phyloP scores from a whole-genome alignment of 2,329 filamentous ascomycete species.

The Pyrenophora seminiperda region DNA sequence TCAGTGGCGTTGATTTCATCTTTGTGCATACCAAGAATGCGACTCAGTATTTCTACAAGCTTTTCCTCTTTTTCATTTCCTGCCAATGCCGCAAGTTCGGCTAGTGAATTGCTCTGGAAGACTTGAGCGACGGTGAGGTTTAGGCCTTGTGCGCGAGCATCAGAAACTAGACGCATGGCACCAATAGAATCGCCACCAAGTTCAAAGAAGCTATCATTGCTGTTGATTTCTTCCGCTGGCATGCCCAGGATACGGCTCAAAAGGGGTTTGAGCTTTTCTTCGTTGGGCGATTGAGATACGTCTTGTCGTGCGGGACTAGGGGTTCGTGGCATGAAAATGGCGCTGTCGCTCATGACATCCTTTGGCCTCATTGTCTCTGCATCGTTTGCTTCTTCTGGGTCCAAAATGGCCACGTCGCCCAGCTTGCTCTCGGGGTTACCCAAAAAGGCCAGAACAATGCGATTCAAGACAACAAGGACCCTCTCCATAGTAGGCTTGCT shows the following conservation, averaged over 20 bases:
- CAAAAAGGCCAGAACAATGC: conserved; percentile 58
- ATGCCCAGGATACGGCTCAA: conserved; percentile 39
- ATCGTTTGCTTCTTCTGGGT: conserved; percentile 37
- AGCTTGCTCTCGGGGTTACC: conserved; percentile 44
- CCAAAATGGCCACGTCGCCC: conserved; percentile 36
- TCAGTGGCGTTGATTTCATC: conserved; percentile 46
- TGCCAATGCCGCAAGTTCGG: conserved; percentile 60
- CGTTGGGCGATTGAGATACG: conserved; percentile 25
- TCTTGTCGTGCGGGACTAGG: conserved; percentile 8
- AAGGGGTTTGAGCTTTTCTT: conserved; percentile 31
- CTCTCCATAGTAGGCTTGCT: conserved; percentile 58
- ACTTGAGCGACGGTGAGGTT: conserved; percentile 51
- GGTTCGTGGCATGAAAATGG: conserved; percentile 20
- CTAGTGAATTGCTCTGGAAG: conserved; percentile 51
- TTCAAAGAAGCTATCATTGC: conserved; percentile 52
- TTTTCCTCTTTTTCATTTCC: conserved; percentile 39
- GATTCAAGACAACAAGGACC: conserved; percentile 59
- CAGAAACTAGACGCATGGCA: conserved; percentile 54
- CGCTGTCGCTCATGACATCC: conserved; percentile 31
- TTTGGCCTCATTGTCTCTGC: conserved; percentile 31
- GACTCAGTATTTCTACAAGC: conserved; percentile 34
- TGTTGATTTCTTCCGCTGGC: conserved; percentile 42
- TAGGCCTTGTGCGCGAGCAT: conserved; percentile 43
- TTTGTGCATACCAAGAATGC: conserved; percentile 37
- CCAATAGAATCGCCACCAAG: conserved; percentile 55